Evolutionary conservation across 257 asterid species (phyloP), one percentile per base, ranked within the genome.

Genomic region (Cinchona pubescens): DNA sequence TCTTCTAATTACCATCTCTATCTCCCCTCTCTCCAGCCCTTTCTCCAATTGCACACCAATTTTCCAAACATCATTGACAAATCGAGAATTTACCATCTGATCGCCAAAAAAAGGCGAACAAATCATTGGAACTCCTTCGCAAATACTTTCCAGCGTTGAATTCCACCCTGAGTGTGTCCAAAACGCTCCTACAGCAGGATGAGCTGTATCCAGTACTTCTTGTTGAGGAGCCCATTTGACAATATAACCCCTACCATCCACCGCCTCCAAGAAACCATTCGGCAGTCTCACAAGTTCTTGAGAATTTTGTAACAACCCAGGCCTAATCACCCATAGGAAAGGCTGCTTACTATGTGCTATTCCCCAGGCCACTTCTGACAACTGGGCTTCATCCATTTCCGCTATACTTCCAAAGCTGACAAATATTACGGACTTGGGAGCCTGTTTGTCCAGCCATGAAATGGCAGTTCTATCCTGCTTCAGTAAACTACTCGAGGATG

Each of bases 71-170:
- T 83, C 82, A 71, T 81, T 81, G 19, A 83, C 89, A 40, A 82
- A 84, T 21, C 87, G 68, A 15, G 91, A 74, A 75, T 87, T 87
- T 76, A 87, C 82, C 37, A 75, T 53, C 58, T 87, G 91, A 65
- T 87, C 89, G 0, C 85, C 76, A n/a, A 48, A 84, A 79, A 84
- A 83, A 5, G 88, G 89, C 14, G 79, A 76, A 43, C 90, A 87
- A 18, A 84, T 87, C 88, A 87, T 82, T 2, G 87, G 90, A 38
- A n/a, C n/a, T n/a, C n/a, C n/a, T n/a, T n/a, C n/a, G n/a, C n/a
- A n/a, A n/a, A n/a, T n/a, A n/a, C n/a, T 84, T 82, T 7, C 90
- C 90, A 78, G 1, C 21, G 81, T 77, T 5, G 81, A 77, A 38
- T 77, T 77, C 81, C 81, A 77, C 15, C 81, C 76, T 1, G 72